A percentile compares a stretch with the other conserved stretches of the same genome.
phyloP scores from a whole-genome alignment of 2,329 filamentous ascomycete genomes.

The Geoglossum cookeanum region DNA sequence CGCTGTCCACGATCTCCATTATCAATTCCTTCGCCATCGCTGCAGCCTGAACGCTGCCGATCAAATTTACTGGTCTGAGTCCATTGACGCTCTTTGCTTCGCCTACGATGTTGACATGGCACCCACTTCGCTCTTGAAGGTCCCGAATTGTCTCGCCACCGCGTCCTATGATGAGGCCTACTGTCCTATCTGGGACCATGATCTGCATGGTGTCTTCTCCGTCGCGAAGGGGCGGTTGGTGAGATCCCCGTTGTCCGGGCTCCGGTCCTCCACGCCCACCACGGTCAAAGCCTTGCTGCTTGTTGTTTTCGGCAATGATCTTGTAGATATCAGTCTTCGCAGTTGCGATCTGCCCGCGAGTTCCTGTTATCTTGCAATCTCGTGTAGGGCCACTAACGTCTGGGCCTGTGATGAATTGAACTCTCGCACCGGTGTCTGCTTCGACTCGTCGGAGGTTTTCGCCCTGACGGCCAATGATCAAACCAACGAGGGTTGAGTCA shows the following conservation, averaged over 20 bases:
- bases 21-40: slow-evolving; percentile 70
- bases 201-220: slow-evolving; percentile 79
- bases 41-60: slow-evolving; percentile 57
- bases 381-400: slow-evolving; percentile 53
- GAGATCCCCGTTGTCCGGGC: slow-evolving; percentile 11
- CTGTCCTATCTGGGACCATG: slow-evolving; percentile 85
- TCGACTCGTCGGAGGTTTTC: slow-evolving; percentile 80
- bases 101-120: slow-evolving; percentile 86
- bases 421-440: slow-evolving; percentile 59
- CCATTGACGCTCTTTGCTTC: slow-evolving; percentile 88
- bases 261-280: slow-evolving; percentile 20
- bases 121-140: slow-evolving; percentile 78
- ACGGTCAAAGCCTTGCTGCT: slow-evolving; percentile 26
- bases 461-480: slow-evolving; percentile 80
- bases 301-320: slow-evolving; percentile 73
- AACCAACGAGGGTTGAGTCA: slow-evolving; percentile 67
- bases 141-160: slow-evolving; percentile 86
- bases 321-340: slow-evolving; percentile 70
- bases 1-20: slow-evolving; percentile 85
- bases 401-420: slow-evolving; percentile 69
- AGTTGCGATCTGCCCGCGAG: slow-evolving; percentile 48
- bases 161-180: slow-evolving; percentile 84
- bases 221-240: slow-evolving; percentile 25
- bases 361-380: slow-evolving; percentile 72
- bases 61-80: slow-evolving; percentile 74